Evolutionary conservation across 805 yeast genomes (phyloP), one percentile per base, ranked within the genome.

Genomic region (Novakomyces olei): DNA sequence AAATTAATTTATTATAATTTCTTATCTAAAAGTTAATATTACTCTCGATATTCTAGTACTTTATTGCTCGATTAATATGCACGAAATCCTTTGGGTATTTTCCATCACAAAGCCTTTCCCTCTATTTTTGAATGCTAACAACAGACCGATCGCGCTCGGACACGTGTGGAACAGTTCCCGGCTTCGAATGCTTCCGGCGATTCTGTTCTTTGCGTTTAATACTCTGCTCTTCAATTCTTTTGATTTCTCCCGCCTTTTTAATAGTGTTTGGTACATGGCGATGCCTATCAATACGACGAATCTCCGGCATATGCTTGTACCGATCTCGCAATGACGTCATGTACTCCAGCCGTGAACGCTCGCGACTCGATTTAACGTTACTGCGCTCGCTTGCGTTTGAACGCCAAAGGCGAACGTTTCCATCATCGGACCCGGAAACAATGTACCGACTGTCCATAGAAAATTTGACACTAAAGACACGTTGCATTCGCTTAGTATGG

Each of bases 401-500:
- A 54, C 98, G 65, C 99, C 99, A 88, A 36, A 91, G 45, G 43
- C 99, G 64, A 19, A 91, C 70, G 53, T 91, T 91, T 42, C 94
- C 91, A 51, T 88, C 99, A 53, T 88, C 98, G 2, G 93, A 78
- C 14, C 95, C 98, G 37, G 80, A 69, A 33, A 83, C 55, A 23
- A 88, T 68, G 54, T 80, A 88, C 47, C 73, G 70, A 35, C 91
- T 65, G 54, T 88, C 99, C 68, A 80, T 80, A 5, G 93, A 68
- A 53, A 63, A 91, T 41, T 72, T 71, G 26, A 74, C 79, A 36
- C 76, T 66, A 53, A 81, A 79, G 7, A 88, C 77, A 37, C 85
- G 73, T 57, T 88, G 99, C 99, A 88, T 88, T 50, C 99, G 68
- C 58, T 80, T 81, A 9, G 98, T 88, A 47, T 88, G 98, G 51